Percentiles rank a stretch among this genome's conserved stretches.
These are phyloP conservation scores for Suhomyces kunorum DNA, from an alignment of 1,139 yeast genomes.

Conservation along the genomic window DNA sequence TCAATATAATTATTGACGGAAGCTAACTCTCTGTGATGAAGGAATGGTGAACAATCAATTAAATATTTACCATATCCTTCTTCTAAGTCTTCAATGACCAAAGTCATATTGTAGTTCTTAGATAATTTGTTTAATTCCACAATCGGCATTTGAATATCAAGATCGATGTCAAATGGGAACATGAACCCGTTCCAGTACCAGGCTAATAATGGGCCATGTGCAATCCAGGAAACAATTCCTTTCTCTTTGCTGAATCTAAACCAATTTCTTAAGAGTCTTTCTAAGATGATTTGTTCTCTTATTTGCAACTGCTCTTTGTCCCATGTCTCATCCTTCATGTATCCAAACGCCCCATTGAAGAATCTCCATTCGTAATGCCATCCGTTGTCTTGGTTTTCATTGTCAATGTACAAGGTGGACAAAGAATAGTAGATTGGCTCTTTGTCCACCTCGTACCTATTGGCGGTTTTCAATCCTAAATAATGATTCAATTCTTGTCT, in stretches of 20 bases:
- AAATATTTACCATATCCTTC: conserved; percentile 18
- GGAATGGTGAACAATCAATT: conserved; percentile 17
- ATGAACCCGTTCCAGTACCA: conserved; percentile 29
- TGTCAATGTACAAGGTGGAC: conserved; percentile 31
- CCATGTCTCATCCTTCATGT: conserved; percentile 29
- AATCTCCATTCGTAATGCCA: conserved; percentile 46
- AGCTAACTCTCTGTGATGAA: conserved; percentile 16
- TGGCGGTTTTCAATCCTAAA: conserved; percentile 26
- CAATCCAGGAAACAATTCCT: conserved; percentile 34
- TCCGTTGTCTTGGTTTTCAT: conserved; percentile 33
- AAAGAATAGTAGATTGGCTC: conserved; percentile 38
- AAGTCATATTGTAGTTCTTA: conserved; percentile 16
- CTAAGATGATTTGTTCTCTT: conserved; percentile 29
- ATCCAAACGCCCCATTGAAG: conserved; percentile 37
- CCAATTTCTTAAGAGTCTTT: conserved; percentile 27
- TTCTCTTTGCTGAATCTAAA: conserved; percentile 30
- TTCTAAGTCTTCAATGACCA: conserved; percentile 17
- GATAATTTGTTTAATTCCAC: conserved; percentile 15
- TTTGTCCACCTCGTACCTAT: conserved; percentile 15
- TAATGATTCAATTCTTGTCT: conserved; percentile 29
- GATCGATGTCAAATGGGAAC: conserved; percentile 20
- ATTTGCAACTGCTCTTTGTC: conserved; percentile 25
- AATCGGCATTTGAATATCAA: conserved; percentile 20
- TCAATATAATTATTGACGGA: conserved; percentile 16
- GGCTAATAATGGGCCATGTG: conserved; percentile 31